phyloP scores from a whole-genome alignment of 2,329 filamentous ascomycete species.

The Xylaria sp. region DNA sequence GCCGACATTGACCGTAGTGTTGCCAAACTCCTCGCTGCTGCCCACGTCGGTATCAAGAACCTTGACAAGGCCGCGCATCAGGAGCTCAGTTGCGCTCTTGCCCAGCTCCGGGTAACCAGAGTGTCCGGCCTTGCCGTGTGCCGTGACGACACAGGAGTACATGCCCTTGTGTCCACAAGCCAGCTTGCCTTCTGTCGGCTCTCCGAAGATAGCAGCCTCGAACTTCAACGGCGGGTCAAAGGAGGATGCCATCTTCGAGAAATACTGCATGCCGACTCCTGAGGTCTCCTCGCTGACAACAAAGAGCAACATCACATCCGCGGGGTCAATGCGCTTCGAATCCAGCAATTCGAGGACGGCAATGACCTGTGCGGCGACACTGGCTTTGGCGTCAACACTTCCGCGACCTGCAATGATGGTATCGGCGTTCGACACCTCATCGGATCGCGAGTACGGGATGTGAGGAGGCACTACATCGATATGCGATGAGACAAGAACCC shows the following conservation, averaged over 20 bases:
- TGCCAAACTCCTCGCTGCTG: conserved; percentile 70
- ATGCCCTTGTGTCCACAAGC: conserved; percentile 90
- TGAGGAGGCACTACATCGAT: conserved; percentile 75
- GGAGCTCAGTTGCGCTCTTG: conserved; percentile 73
- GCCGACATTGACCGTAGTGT: conserved; percentile 86
- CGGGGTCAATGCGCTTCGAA: conserved; percentile 35
- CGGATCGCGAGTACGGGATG: conserved; percentile 60
- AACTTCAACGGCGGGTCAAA: conserved; percentile 37
- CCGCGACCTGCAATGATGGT: conserved; percentile 65
- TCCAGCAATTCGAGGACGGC: conserved; percentile 55
- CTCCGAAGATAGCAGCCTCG: conserved; percentile 78
- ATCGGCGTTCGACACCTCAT: conserved; percentile 39
- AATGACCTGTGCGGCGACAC: conserved; percentile 67
- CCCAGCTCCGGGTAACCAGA: conserved; percentile 91
- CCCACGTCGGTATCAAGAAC: conserved; percentile 68
- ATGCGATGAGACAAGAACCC: conserved; percentile 68
- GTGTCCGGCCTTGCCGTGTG: conserved; percentile 73
- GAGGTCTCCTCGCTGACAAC: conserved; percentile 78
- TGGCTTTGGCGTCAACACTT: conserved; percentile 65
- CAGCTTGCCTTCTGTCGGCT: conserved; percentile 84
- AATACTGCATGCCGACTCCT: conserved; percentile 72
- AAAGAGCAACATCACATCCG: conserved; percentile 56
- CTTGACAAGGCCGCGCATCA: conserved; percentile 65
- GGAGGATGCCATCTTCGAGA: conserved; percentile 36
- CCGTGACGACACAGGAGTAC: conserved; percentile 59